phyloP scores from a whole-genome alignment of 306 rosid species.

The Cyamopsis tetragonoloba region DNA sequence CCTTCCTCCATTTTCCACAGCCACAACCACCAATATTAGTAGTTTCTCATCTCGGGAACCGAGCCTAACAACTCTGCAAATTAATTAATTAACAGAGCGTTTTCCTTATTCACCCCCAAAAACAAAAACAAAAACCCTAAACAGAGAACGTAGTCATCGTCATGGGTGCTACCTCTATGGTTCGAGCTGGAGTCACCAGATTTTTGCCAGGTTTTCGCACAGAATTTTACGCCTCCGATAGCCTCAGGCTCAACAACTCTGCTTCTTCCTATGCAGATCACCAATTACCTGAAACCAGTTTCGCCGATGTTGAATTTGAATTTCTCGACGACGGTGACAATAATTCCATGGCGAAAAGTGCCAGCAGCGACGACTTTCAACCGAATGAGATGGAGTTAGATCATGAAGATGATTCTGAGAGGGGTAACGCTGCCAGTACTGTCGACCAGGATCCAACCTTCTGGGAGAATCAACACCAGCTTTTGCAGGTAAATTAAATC shows the following conservation, averaged over 20 bases:
- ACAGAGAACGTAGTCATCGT: no score
- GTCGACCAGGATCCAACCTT: constrained; percentile 37
- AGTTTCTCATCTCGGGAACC: no score
- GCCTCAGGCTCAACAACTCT: no score
- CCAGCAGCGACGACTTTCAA: constrained; percentile 28
- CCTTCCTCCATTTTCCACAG: neutral
- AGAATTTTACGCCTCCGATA: no score
- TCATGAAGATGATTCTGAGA: constrained; percentile 34
- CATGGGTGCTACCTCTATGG: constrained; percentile 27
- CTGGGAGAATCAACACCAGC: constrained; percentile 71
- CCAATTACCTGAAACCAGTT: neutral
- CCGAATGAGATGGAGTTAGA: constrained; percentile 33
- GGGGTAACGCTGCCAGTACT: neutral
- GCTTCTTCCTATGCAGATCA: neutral
- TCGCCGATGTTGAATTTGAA: constrained; percentile 56
- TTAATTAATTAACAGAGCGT: no score
- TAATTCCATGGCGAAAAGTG: constrained; percentile 1
- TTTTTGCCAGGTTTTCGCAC: neutral
- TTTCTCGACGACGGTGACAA: constrained; percentile 45
- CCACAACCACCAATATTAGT: neutral
- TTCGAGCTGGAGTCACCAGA: constrained; percentile 19
- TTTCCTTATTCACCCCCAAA: no score
- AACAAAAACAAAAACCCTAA: neutral
- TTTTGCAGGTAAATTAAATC: constrained; percentile 45
- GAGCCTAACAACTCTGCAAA: neutral